Evolutionary conservation across 805 yeast species (phyloP).

Genomic region (Lipomyces starkeyi): DNA sequence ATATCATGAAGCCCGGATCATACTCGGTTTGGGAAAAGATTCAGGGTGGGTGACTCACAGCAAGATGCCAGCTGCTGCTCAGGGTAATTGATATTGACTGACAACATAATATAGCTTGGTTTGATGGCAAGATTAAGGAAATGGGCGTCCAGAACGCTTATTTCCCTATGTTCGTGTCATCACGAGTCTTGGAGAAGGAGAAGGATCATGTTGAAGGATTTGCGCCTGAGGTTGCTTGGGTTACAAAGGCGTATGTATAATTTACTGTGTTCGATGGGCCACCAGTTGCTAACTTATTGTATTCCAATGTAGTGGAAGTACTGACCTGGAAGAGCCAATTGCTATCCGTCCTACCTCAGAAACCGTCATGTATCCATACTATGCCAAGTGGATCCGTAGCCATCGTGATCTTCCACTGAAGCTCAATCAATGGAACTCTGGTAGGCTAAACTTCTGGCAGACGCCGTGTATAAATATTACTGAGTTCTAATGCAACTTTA

Average conservation of each 20-base stretch:
- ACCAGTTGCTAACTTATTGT: not conserved
- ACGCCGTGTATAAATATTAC: not conserved
- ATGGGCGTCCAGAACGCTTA: constrained; percentile 94
- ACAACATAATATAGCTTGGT: constrained; percentile 57
- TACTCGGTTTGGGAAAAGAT: constrained; percentile 93
- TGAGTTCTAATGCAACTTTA: not conserved
- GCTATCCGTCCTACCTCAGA: constrained; percentile 99
- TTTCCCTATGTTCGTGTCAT: constrained; percentile 98
- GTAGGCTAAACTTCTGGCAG: constrained; percentile 1
- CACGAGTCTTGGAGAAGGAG: constrained; percentile 91
- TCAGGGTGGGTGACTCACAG: constrained; percentile 50
- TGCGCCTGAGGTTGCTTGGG: constrained; percentile 99
- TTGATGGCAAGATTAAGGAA: constrained; percentile 77
- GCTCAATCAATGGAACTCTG: constrained; percentile 97
- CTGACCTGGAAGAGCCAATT: constrained; percentile 96
- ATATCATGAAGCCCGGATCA: constrained; percentile 95
- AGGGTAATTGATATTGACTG: not conserved
- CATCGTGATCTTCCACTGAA: constrained; percentile 97
- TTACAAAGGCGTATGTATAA: constrained; percentile 72
- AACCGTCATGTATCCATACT: constrained; percentile 99
- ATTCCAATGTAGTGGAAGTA: constrained; percentile 60
- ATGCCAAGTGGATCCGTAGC: constrained; percentile 98
- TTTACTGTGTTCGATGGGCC: not conserved
- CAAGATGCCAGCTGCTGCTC: not conserved
- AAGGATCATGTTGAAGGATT: constrained; percentile 99